Evolutionary conservation across 1,139 yeast species (phyloP), one percentile per base, ranked within the genome.

Genomic region (Suhomyces ambrosiae): DNA sequence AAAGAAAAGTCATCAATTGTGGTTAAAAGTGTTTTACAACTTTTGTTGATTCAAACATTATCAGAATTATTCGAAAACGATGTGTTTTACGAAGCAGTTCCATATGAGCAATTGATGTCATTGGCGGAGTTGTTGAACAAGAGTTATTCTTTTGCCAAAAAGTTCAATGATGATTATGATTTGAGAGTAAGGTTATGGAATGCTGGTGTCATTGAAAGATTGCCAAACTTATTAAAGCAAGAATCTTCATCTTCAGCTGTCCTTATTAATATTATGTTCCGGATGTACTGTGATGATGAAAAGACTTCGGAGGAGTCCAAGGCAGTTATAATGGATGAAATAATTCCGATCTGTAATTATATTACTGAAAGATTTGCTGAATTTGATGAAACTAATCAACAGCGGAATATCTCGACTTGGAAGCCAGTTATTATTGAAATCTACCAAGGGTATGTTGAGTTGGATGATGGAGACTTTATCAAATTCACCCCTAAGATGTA

Each of bases 241-340:
- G 98, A 94, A 60, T 82, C 95, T 0, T 81, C 89, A 15, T 80
- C 97, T 0, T 85, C 96, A 2, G 92, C 95, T 2, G 95, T 89
- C 2, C 86, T 82, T 59, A 80, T 92, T 47, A 82, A 84, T 49
- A 76, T 89, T 33, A 73, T 87, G 71, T 86, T 92, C 70, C 74
- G 85, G 50, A 68, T 92, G 60, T 89, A 87, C 59, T 78, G 88
- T 49, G 90, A 86, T 53, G 80, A 76, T 35, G 79, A 72, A 54
- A 65, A 72, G 60, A 61, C 74, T 45, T 48, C 61, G 51, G 40
- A 38, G 22, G 58, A 52, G 6, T 56, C 64, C 30, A 71, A 74
- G 44, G 55, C 58, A 22, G 61, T 63, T 14, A 72, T 87, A 31
- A 71, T 79, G 41, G 60, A 61, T 1, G 71, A 75, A 32, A 68